Conservation (phyloP, 2,329 filamentous ascomycete genomes). For the Aspergillus brunneoviolaceus region DNA sequence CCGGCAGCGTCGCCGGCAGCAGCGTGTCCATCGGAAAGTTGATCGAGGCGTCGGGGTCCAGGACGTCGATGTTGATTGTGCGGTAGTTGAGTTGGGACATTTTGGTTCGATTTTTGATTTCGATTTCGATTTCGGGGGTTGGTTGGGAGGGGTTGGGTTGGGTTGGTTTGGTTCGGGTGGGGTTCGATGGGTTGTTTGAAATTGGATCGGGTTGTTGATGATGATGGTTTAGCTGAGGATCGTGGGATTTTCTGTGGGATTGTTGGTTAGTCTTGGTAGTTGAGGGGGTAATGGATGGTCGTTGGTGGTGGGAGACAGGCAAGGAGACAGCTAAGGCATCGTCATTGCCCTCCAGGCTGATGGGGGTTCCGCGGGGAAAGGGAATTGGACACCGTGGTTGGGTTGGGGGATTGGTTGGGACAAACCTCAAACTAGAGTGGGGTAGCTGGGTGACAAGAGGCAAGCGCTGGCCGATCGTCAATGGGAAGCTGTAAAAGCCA, state of each 20-base stretch:
- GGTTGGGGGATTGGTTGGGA: background rate
- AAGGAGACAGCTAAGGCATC: background rate
- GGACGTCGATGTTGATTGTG: constrained; percentile 90
- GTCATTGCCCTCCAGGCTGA: background rate
- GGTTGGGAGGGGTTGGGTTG: background rate
- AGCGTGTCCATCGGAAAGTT: constrained; percentile 91
- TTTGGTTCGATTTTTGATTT: constrained; percentile 10
- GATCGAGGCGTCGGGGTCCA: constrained; percentile 82
- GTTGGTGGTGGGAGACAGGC: no score
- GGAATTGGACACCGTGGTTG: background rate
- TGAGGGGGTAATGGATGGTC: no score
- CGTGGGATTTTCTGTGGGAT: no score
- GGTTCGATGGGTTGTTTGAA: background rate
- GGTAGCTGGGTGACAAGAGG: no score
- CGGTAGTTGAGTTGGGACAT: constrained; percentile 64
- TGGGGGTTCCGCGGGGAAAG: constrained; percentile 6
- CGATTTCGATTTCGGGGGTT: background rate
- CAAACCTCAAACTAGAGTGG: no score
- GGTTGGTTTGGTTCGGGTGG: background rate
- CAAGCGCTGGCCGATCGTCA: background rate
- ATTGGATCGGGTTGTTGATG: no score
- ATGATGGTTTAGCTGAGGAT: background rate
- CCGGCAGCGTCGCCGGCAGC: constrained; percentile 66
- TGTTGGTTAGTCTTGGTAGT: background rate
- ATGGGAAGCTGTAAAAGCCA: background rate